Percentiles rank a stretch among this genome's conserved stretches.
phyloP scores from a whole-genome alignment of 305 asterid species.

The Fraxinus floribunda region DNA sequence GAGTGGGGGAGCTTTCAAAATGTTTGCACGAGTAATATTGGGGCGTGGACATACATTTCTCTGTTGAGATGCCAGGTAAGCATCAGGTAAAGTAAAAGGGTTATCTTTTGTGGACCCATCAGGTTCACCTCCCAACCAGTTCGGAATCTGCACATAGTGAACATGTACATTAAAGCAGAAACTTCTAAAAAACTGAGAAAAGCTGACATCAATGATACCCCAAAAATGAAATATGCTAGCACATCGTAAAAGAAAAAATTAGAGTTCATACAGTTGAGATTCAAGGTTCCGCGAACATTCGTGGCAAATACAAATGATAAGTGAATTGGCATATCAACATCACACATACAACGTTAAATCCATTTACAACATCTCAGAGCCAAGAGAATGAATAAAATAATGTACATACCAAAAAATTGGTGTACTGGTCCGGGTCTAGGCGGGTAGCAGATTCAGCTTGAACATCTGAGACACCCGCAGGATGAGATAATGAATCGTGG shows the following conservation, averaged over 20 bases:
- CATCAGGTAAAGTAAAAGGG: slow-evolving; percentile 84
- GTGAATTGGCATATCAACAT: neutral
- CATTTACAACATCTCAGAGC: slow-evolving; percentile 6
- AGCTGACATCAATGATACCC: neutral
- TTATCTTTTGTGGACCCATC: slow-evolving; percentile 69
- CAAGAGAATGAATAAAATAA: slow-evolving; percentile 15
- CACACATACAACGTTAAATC: neutral
- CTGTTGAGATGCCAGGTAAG: slow-evolving; percentile 82
- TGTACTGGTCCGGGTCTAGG: slow-evolving; percentile 83
- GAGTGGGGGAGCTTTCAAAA: neutral
- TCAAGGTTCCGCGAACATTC: slow-evolving; percentile 10
- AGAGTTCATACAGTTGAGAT: slow-evolving; percentile 12
- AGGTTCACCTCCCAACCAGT: slow-evolving; percentile 73
- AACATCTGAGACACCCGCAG: slow-evolving; percentile 91
- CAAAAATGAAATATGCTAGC: neutral
- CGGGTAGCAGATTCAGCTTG: slow-evolving; percentile 83
- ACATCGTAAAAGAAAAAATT: neutral
- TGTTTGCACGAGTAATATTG: neutral
- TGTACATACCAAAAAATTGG: slow-evolving; percentile 64
- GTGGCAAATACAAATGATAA: slow-evolving; percentile 4
- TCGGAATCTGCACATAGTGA: slow-evolving; percentile 62
- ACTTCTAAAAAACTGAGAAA: slow-evolving; percentile 1
- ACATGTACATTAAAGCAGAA: slow-evolving; percentile 26
- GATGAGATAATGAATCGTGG: slow-evolving; percentile 93
- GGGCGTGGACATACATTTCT: slow-evolving; percentile 58